Base-by-base conservation (phyloP, 306 rosid species). In the Lupinus albus region DNA sequence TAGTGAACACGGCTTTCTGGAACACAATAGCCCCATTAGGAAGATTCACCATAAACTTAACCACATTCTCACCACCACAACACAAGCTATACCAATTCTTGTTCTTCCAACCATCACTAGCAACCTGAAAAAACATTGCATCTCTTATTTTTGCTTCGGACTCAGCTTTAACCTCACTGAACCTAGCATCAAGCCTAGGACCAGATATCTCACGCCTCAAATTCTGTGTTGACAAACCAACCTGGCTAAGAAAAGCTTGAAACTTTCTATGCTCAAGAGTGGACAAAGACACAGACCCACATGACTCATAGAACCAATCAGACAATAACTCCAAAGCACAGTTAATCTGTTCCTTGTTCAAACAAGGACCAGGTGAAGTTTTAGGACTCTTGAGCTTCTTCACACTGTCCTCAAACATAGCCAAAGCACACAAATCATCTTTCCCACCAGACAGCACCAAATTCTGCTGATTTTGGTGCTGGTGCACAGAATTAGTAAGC, bases 231-330 rank as follows among this genome's bases (percentile, higher is more conserved):
- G 98, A 95, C 82, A 92, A 73, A 8, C 98, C 96, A 47, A 92
- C 86, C 67, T 83, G 96, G 48, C 66, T 61, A 18, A 92, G 88
- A 54, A 92, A 89, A 18, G 88, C 88, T 61, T 81, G 83, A 68
- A 92, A 86, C 83, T 92, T 89, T 5, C 95, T 80, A 33, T 90
- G 91, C 51, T 87, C 95, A 1, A 92, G 76, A 67, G 83, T 78
- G 1, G 96, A 83, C 67, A 89, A 67, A n/a, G 96, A 84, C 48
- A 92, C 91, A 20, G 89, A 86, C 38, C 98, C 98, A 64, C 89
- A 89, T 1, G 93, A 83, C 76, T 92, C 95, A 38, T 86, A 87
- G 57, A 92, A 83, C 98, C 98, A 92, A 66, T 89, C 98, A 21
- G 85, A 86, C 5, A 92, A 84, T 14, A 92, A 78, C 15, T 89